phyloP scores from a whole-genome alignment of 257 asterid genomes.

The Parsonsia alboflavescens region DNA sequence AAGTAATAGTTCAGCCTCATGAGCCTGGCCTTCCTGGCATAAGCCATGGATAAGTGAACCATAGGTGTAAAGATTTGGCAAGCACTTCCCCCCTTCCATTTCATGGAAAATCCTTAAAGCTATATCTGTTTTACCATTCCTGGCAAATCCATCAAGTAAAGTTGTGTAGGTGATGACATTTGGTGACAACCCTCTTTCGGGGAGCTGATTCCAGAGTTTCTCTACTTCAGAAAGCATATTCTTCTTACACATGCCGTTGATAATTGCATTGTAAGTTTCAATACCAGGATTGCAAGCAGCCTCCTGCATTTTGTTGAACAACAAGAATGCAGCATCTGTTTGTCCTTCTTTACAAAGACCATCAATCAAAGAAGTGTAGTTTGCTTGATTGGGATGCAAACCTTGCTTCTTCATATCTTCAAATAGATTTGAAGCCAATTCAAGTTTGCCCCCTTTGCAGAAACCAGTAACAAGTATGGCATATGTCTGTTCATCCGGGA shows the following conservation, averaged over 20 bases:
- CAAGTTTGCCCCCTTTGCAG: conserved; percentile 55
- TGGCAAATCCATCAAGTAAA: conserved; percentile 76
- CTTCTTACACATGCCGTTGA: conserved; percentile 59
- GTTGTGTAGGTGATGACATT: conserved; percentile 77
- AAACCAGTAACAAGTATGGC: conserved; percentile 77
- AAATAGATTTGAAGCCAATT: conserved; percentile 51
- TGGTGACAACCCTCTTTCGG: conserved; percentile 56
- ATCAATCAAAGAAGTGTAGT: conserved; percentile 63
- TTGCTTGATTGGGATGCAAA: conserved; percentile 65
- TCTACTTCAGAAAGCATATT: conserved; percentile 59
- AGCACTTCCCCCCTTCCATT: conserved; percentile 60
- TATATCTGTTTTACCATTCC: conserved; percentile 46
- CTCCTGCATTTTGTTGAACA: conserved; percentile 50
- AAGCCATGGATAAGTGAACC: conserved; percentile 70
- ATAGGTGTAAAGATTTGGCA: conserved; percentile 74
- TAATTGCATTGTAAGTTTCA: conserved; percentile 68
- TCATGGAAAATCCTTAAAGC: conserved; percentile 70
- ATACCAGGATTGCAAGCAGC: conserved; percentile 48
- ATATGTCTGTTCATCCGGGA: conserved; percentile 74
- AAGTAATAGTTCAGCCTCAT: conserved; percentile 57
- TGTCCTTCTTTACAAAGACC: conserved; percentile 77
- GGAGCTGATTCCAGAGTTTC: conserved; percentile 45
- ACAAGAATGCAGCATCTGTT: conserved; percentile 56
- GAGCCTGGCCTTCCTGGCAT: conserved; percentile 62
- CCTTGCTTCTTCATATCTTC: conserved; percentile 70